These are phyloP conservation scores for Plasmodium gallinaceum DNA, from an alignment of 169 alveolate genomes.

Conservation along the genomic window DNA sequence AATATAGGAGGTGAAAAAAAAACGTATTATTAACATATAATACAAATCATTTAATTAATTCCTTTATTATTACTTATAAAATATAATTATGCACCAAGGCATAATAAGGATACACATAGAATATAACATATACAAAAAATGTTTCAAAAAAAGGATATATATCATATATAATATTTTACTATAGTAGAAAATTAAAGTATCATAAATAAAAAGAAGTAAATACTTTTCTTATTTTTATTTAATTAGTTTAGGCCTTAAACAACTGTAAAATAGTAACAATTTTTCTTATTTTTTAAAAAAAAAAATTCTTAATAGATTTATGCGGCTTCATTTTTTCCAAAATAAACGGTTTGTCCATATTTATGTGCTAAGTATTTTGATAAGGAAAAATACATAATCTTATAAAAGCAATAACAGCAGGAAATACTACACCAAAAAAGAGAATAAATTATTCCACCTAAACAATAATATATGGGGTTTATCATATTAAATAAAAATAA, in stretches of 20 bases:
- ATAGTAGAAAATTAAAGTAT: no score
- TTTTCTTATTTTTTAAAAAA: neutral
- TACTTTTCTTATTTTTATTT: no score
- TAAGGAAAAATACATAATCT: constrained; percentile 56
- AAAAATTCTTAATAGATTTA: neutral
- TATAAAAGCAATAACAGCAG: constrained; percentile 51
- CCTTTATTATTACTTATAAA: no score
- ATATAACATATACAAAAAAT: no score
- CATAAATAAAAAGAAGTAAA: no score
- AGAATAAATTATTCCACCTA: constrained; percentile 59
- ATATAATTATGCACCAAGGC: no score
- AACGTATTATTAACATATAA: no score
- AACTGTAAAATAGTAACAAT: neutral
- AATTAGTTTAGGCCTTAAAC: no score
- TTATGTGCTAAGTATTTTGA: constrained; percentile 60
- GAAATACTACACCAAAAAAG: constrained; percentile 74
- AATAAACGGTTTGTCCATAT: constrained; percentile 51
- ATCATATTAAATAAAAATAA: constrained; percentile 33
- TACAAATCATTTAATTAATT: no score
- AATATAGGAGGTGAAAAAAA: no score
- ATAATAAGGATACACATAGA: neutral
- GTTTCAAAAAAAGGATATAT: no score
- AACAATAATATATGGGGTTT: constrained; percentile 59
- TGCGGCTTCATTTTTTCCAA: constrained; percentile 7
- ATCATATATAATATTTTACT: no score